Conservation (phyloP, 75 land plant species). For the Larix kaempferi region DNA sequence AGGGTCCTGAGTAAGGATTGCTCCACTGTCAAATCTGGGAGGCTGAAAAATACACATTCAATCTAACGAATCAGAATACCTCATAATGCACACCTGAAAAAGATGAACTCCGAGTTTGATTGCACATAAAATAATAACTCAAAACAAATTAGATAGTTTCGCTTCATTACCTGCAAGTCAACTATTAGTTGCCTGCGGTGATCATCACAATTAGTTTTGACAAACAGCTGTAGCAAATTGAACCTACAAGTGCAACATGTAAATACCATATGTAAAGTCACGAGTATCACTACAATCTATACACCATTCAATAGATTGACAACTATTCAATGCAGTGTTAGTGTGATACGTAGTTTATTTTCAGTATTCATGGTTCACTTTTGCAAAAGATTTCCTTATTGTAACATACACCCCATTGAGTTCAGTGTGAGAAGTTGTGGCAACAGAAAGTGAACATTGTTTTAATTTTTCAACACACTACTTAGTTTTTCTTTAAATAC, state of each 20-base stretch:
- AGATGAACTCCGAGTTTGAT: neutral
- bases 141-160: neutral
- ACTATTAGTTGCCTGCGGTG: constrained; percentile 74
- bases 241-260: constrained; percentile 35
- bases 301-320: too few relatives aligned
- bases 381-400: neutral
- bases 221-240: constrained; percentile 70
- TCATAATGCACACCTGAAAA: neutral
- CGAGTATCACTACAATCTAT: neutral
- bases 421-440: neutral
- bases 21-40: constrained; percentile 80
- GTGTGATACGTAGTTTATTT: neutral
- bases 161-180: constrained; percentile 65
- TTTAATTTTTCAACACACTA: neutral
- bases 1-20: constrained; percentile 74
- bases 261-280: constrained; percentile 1
- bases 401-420: neutral
- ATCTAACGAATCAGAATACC: neutral
- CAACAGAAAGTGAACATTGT: neutral
- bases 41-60: constrained; percentile 28
- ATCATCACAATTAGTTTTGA: constrained; percentile 30
- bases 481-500: neutral
- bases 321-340: too few relatives aligned
- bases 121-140: neutral
- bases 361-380: neutral